Evolutionary conservation across 2,329 filamentous ascomycete genomes (phyloP).

Genomic region (Paraphaeosphaeria minitans): DNA sequence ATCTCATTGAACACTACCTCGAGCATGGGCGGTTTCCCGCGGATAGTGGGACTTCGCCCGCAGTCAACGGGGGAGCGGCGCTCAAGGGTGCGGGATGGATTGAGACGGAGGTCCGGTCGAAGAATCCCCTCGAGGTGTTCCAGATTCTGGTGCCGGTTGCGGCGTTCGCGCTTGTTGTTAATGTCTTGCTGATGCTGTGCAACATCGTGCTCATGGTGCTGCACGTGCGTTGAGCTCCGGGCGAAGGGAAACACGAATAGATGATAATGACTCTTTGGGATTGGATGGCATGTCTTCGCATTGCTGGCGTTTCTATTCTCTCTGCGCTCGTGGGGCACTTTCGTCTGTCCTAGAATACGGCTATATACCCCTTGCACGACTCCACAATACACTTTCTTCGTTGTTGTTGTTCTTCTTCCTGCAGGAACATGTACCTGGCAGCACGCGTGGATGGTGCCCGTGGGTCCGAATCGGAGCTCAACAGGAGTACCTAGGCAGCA

Average conservation of each 20-base stretch:
- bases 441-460: too few species aligned
- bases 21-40: constrained; percentile 80
- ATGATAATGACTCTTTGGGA: neutral
- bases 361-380: constrained; percentile 8
- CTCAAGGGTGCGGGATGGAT: constrained; percentile 50
- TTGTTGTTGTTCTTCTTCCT: neutral
- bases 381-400: neutral
- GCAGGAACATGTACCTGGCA: neutral
- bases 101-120: constrained; percentile 53
- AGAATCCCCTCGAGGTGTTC: constrained; percentile 48
- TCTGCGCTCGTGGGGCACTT: neutral
- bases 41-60: constrained; percentile 48
- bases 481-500: too few species aligned
- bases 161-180: constrained; percentile 44
- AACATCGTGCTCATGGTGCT: constrained; percentile 29
- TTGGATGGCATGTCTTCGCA: neutral
- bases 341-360: neutral
- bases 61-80: constrained; percentile 21
- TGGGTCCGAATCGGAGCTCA: too few species aligned
- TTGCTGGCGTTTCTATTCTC: constrained; percentile 5
- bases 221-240: constrained; percentile 9
- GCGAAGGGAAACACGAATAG: too few species aligned
- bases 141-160: constrained; percentile 51
- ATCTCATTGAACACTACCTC: constrained; percentile 77
- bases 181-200: constrained; percentile 32